Evolutionary conservation across 2,329 filamentous ascomycete species (phyloP).

Genomic region (Ambrosiella xylebori): DNA sequence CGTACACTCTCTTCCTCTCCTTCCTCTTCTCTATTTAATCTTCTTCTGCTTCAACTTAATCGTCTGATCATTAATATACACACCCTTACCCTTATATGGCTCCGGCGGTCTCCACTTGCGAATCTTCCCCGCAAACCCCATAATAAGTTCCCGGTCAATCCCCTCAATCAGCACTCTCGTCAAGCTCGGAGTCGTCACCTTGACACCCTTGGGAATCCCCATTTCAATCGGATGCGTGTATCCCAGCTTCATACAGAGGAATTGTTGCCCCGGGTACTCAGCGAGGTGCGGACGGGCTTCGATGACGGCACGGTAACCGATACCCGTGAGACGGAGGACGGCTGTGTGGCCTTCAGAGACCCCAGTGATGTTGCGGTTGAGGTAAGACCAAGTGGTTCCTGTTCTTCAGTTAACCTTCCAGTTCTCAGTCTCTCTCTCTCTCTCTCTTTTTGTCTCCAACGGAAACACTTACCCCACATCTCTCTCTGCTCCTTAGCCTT

Average conservation of each 20-base stretch:
- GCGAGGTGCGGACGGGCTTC: constrained; percentile 53
- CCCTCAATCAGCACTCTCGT: constrained; percentile 86
- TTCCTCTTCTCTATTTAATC: constrained; percentile 51
- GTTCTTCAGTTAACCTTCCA: background rate
- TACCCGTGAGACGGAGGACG: constrained; percentile 80
- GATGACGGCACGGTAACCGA: constrained; percentile 89
- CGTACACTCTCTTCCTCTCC: background rate
- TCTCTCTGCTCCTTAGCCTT: constrained; percentile 59
- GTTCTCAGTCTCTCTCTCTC: background rate
- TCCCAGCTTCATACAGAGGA: constrained; percentile 85
- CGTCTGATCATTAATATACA: constrained; percentile 94
- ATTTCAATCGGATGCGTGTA: constrained; percentile 93
- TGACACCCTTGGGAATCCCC: constrained; percentile 64
- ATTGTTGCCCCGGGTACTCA: constrained; percentile 66
- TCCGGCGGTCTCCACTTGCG: constrained; percentile 79
- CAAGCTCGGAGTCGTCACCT: constrained; percentile 73
- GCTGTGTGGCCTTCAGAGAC: constrained; percentile 94
- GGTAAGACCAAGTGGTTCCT: constrained; percentile 74
- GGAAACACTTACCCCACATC: constrained; percentile 67
- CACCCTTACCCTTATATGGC: constrained; percentile 98
- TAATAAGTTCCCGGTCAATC: constrained; percentile 67
- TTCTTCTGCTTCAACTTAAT: constrained; percentile 98
- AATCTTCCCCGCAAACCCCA: constrained; percentile 80
- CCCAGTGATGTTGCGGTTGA: constrained; percentile 79
- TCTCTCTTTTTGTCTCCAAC: background rate